Percentiles rank a stretch among this genome's conserved stretches.
These are phyloP conservation scores for Saccharomycopsis sp. DNA, from an alignment of 805 yeast species.

Conservation along the genomic window DNA sequence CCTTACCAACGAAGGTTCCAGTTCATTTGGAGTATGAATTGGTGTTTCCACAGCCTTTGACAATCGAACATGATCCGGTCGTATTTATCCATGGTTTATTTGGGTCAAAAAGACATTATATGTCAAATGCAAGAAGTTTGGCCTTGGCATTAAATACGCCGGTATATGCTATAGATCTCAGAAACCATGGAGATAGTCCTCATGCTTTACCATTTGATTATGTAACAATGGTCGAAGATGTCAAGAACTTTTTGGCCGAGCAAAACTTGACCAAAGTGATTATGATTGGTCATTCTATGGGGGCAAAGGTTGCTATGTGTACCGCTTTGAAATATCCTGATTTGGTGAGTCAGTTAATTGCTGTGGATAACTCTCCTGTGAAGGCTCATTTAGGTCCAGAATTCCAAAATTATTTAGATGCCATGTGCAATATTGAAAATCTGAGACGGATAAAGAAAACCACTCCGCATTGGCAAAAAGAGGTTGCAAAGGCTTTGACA, in stretches of 20 bases:
- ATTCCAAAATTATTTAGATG: constrained; percentile 34
- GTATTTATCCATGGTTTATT: constrained; percentile 50
- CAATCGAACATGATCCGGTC: constrained; percentile 29
- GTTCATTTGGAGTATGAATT: constrained; percentile 17
- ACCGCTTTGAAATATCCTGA: constrained; percentile 37
- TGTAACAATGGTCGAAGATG: constrained; percentile 37
- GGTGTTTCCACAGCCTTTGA: constrained; percentile 6
- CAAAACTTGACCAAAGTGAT: constrained; percentile 29
- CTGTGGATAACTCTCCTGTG: constrained; percentile 44
- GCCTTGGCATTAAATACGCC: constrained; percentile 29
- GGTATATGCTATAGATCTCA: constrained; percentile 41
- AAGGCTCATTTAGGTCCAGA: constrained; percentile 31
- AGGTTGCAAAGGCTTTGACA: constrained; percentile 22
- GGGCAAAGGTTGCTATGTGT: constrained; percentile 51
- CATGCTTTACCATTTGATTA: constrained; percentile 41
- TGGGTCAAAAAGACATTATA: constrained; percentile 42
- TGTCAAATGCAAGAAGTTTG: constrained; percentile 33
- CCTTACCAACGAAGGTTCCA: constrained; percentile 11
- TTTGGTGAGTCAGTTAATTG: constrained; percentile 35
- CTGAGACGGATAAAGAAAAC: constrained; percentile 23
- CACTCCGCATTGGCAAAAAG: constrained; percentile 26
- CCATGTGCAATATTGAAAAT: constrained; percentile 34
- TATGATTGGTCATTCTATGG: constrained; percentile 52
- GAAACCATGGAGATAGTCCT: constrained; percentile 51
- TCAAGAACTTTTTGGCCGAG: constrained; percentile 31